These are phyloP conservation scores for Vickermania spadyakhi DNA, from an alignment of 208 protist genomes.

Conservation along the genomic window DNA sequence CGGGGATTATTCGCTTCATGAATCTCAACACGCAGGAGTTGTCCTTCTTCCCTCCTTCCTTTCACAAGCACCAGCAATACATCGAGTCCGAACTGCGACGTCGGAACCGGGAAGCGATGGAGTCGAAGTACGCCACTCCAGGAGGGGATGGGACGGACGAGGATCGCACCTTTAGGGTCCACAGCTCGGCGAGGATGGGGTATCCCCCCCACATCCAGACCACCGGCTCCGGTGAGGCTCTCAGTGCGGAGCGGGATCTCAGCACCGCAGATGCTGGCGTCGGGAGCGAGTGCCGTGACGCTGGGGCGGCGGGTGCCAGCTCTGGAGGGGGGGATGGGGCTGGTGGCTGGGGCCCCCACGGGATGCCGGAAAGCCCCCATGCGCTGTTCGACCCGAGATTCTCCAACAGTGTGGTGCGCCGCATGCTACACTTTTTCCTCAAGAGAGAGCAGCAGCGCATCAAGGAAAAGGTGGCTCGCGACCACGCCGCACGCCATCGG, in stretches of 20 bases:
- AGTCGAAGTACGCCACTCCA: conserved; percentile 66
- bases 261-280: background rate
- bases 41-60: conserved; percentile 73
- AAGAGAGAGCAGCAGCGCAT: background rate
- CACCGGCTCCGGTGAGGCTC: background rate
- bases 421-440: conserved; percentile 54
- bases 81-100: conserved; percentile 59
- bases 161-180: conserved; percentile 1
- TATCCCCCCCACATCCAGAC: background rate
- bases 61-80: conserved; percentile 41
- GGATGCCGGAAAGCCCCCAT: background rate
- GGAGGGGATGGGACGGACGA: conserved; percentile 53
- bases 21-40: conserved; percentile 87
- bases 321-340: background rate
- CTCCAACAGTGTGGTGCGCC: conserved; percentile 34
- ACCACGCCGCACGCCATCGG: too few relatives aligned
- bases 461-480: background rate
- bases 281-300: background rate
- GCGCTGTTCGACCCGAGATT: background rate
- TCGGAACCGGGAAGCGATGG: conserved; percentile 63
- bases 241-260: background rate
- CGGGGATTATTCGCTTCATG: conserved; percentile 81
- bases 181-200: background rate
- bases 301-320: background rate
- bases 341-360: background rate